Conservation (phyloP, 768 basidiomycete species). For the Tulasnella sp. region DNA sequence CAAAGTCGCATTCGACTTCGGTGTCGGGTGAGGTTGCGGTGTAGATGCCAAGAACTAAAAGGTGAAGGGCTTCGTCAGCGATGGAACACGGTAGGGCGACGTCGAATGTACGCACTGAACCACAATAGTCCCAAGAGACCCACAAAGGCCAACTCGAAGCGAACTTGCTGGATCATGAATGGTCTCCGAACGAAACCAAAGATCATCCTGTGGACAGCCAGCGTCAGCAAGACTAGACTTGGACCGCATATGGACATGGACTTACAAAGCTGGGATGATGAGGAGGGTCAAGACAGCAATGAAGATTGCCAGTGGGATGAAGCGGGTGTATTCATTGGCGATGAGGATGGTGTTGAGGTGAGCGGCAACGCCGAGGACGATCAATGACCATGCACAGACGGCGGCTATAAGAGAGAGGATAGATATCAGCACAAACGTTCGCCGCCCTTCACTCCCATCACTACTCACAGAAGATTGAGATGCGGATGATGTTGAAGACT, state of each 20-base stretch:
- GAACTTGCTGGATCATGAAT: constrained; percentile 30
- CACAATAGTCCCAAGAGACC: constrained; percentile 76
- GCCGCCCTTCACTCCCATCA: background rate
- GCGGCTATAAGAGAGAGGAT: constrained; percentile 50
- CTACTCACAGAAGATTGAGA: constrained; percentile 36
- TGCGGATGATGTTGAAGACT: constrained; percentile 38
- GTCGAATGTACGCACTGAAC: constrained; percentile 60
- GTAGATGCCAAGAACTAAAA: constrained; percentile 71
- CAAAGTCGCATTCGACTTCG: constrained; percentile 79
- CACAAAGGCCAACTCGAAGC: constrained; percentile 71
- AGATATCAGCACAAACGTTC: constrained; percentile 17
- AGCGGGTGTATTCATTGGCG: constrained; percentile 57
- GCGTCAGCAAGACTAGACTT: too few species aligned
- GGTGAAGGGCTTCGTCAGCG: constrained; percentile 32
- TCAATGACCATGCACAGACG: constrained; percentile 72
- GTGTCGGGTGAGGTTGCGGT: constrained; percentile 75
- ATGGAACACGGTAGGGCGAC: too few species aligned
- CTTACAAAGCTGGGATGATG: constrained; percentile 63
- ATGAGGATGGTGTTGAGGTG: constrained; percentile 58
- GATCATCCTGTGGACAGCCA: constrained; percentile 44
- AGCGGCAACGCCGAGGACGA: constrained; percentile 77
- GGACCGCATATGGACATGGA: too few species aligned
- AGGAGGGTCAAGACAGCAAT: constrained; percentile 72
- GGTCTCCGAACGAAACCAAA: constrained; percentile 65
- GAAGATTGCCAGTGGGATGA: constrained; percentile 84